Evolutionary conservation across 495 filamentous ascomycete genomes (phyloP).

Genomic region (Xylaria cubensis): DNA sequence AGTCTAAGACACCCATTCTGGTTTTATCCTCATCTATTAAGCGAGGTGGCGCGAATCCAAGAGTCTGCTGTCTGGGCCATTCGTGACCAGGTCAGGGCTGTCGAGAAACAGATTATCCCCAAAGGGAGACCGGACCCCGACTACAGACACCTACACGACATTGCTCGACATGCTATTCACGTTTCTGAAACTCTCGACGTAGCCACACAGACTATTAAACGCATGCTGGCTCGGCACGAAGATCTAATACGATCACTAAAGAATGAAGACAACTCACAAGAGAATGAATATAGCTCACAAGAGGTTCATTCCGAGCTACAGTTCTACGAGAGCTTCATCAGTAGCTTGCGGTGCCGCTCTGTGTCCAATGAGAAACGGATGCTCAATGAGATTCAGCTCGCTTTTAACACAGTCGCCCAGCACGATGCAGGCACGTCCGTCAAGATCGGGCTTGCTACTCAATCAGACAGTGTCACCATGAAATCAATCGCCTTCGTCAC

Average conservation of each 20-base stretch:
- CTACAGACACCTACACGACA: slow-evolving; percentile 53
- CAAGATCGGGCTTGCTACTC: slow-evolving; percentile 45
- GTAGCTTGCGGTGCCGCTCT: slow-evolving; percentile 47
- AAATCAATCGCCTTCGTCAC: slow-evolving; percentile 44
- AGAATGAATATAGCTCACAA: slow-evolving; percentile 21
- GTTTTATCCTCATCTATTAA: slow-evolving; percentile 34
- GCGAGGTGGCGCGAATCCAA: slow-evolving; percentile 37
- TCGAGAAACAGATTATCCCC: slow-evolving; percentile 32
- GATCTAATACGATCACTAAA: not conserved
- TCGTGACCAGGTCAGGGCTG: slow-evolving; percentile 39
- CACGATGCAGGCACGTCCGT: slow-evolving; percentile 44
- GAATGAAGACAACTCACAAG: slow-evolving; percentile 5
- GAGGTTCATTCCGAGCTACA: slow-evolving; percentile 37
- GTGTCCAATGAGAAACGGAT: slow-evolving; percentile 47
- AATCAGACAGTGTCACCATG: slow-evolving; percentile 47
- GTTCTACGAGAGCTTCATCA: slow-evolving; percentile 47
- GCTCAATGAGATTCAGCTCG: slow-evolving; percentile 54
- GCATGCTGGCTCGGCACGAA: slow-evolving; percentile 44
- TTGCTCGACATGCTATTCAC: slow-evolving; percentile 56
- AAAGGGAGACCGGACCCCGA: slow-evolving; percentile 39
- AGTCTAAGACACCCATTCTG: slow-evolving; percentile 33
- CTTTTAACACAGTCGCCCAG: slow-evolving; percentile 49
- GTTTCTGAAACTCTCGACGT: slow-evolving; percentile 54
- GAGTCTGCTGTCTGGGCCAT: slow-evolving; percentile 45
- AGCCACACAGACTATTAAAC: slow-evolving; percentile 43